A percentile compares a stretch with the other conserved stretches of the same genome.
Evolutionary conservation across 2,329 filamentous ascomycete genomes (phyloP).

Genomic region (Thelonectria rubi): DNA sequence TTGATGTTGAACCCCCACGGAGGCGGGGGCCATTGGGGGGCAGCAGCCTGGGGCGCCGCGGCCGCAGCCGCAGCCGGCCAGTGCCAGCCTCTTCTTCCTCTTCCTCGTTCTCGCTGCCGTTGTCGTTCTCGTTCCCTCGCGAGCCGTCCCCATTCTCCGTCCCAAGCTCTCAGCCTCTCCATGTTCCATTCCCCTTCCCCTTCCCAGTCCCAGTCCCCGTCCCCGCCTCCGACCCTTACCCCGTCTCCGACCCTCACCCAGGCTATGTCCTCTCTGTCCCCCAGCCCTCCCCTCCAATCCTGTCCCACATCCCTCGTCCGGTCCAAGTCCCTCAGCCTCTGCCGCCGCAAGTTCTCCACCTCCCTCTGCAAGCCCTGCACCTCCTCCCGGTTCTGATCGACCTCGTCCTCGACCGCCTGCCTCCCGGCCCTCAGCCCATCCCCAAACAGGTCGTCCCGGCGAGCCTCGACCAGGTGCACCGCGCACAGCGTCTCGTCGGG

Average conservation of each 20-base stretch:
- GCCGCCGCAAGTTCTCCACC: too few species aligned
- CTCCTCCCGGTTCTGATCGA: too few species aligned
- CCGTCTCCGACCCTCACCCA: too few species aligned
- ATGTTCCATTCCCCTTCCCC: neutral
- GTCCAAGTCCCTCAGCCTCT: too few species aligned
- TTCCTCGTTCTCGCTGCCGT: neutral
- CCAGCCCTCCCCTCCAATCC: too few species aligned
- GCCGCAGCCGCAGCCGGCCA: neutral
- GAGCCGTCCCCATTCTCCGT: too few species aligned
- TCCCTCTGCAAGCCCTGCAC: neutral
- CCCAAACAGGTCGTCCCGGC: too few species aligned
- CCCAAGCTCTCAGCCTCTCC: too few species aligned
- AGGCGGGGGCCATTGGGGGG: neutral
- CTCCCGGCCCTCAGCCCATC: neutral
- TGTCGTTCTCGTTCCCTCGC: neutral
- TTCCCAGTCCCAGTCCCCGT: neutral
- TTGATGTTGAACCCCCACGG: too few species aligned
- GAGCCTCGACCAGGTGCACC: neutral
- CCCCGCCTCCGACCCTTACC: too few species aligned
- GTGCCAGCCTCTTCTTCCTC: neutral
- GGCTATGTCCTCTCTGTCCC: too few species aligned
- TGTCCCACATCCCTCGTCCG: too few species aligned
- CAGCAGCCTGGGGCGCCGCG: neutral
- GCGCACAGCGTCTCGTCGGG: conserved; percentile 7
- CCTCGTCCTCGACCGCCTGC: neutral